Conservation (phyloP, 2,329 filamentous ascomycete species). For the Penicillium sp. region DNA sequence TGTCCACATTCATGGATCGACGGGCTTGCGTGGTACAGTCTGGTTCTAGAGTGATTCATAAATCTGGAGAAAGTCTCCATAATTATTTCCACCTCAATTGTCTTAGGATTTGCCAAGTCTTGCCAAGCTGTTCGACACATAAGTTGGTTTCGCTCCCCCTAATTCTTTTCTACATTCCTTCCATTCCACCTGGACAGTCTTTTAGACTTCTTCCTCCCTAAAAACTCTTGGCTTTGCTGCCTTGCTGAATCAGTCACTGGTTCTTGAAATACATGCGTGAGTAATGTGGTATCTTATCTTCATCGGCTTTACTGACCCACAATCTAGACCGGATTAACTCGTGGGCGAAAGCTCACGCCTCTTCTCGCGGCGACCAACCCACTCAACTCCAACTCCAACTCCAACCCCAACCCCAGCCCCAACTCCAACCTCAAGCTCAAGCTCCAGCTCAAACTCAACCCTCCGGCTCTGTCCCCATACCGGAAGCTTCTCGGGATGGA, state of each 20-base stretch:
- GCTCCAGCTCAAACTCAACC: background rate
- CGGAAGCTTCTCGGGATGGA: constrained; percentile 24
- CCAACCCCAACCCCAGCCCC: background rate
- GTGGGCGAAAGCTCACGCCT: constrained; percentile 45
- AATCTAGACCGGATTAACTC: constrained; percentile 38
- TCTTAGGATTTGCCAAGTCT: constrained; percentile 6
- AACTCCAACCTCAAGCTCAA: too few relatives aligned
- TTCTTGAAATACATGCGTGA: constrained; percentile 40
- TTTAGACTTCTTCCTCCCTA: background rate
- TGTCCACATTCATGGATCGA: constrained; percentile 14
- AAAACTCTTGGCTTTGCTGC: constrained; percentile 14
- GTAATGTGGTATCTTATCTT: constrained; percentile 13
- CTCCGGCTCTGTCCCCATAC: background rate
- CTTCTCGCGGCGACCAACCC: constrained; percentile 8
- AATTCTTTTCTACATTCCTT: background rate
- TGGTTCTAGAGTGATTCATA: background rate
- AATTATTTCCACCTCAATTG: background rate
- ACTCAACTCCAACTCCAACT: background rate
- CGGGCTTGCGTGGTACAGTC: constrained; percentile 1
- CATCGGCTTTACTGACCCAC: constrained; percentile 10
- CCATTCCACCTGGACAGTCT: background rate
- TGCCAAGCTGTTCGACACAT: constrained; percentile 5
- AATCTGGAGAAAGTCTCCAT: background rate
- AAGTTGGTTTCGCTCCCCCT: constrained; percentile 12
- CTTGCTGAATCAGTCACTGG: constrained; percentile 22